Conservation (phyloP, 495 filamentous ascomycete genomes). For the Hypoxylon cercidicola region DNA sequence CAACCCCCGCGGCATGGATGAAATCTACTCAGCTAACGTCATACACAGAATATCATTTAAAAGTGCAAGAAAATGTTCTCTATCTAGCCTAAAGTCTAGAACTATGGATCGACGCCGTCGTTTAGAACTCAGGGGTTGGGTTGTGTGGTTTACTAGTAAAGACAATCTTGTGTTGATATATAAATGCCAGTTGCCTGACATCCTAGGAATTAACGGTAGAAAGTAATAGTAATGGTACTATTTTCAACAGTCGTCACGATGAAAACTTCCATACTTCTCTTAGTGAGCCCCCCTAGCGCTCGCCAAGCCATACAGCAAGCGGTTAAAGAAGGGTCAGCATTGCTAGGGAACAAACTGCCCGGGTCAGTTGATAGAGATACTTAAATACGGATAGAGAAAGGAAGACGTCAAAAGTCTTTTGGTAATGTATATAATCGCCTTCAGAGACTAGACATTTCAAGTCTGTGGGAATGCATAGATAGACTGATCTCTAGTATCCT, state of each 20-base stretch:
- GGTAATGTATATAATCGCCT: too few species aligned
- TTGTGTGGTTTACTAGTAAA: background rate
- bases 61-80: background rate
- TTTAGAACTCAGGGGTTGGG: background rate
- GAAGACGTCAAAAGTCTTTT: too few species aligned
- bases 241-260: background rate
- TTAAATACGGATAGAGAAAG: too few species aligned
- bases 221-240: background rate
- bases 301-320: conserved; percentile 1
- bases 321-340: too few species aligned
- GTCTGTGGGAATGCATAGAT: too few species aligned
- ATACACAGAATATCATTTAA: background rate
- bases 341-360: too few species aligned
- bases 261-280: background rate
- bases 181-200: background rate
- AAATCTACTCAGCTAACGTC: background rate
- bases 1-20: background rate
- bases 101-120: background rate
- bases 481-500: too few species aligned
- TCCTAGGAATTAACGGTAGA: background rate
- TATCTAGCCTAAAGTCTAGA: background rate
- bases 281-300: background rate
- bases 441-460: too few species aligned
- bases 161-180: background rate
- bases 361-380: too few species aligned